Percentiles rank a stretch among this genome's conserved stretches.
Conservation (phyloP, 208 protist species). For the Acanthamoeba triangularis region DNA sequence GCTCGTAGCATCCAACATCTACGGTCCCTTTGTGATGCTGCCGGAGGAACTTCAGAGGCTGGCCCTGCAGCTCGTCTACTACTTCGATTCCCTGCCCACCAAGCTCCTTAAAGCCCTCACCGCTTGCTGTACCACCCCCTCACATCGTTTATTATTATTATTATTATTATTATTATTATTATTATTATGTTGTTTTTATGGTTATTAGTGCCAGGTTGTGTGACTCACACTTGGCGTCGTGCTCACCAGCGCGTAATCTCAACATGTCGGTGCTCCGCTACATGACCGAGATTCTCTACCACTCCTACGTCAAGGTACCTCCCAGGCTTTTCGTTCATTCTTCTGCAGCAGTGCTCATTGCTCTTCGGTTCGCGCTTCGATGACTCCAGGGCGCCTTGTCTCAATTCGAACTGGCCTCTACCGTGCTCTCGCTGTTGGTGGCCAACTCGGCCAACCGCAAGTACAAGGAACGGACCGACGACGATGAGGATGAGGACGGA, state of each 20-base stretch:
- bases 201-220: not conserved
- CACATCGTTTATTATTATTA: not conserved
- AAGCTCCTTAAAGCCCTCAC: constrained; percentile 68
- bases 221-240: not conserved
- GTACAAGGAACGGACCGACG: not conserved
- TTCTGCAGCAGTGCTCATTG: not conserved
- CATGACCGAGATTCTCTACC: constrained; percentile 68
- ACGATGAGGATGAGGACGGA: not conserved
- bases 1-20: constrained; percentile 3
- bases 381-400: not conserved
- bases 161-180: not conserved
- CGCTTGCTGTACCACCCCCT: constrained; percentile 41
- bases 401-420: constrained; percentile 32
- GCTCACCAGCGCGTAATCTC: constrained; percentile 14
- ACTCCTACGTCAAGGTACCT: constrained; percentile 7
- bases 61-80: constrained; percentile 41
- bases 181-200: no score
- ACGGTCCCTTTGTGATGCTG: constrained; percentile 28
- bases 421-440: constrained; percentile 21
- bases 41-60: constrained; percentile 23
- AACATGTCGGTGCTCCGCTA: constrained; percentile 32
- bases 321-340: no score
- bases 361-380: not conserved
- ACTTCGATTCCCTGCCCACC: not conserved
- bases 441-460: constrained; percentile 48